Evolutionary conservation across 805 yeast genomes (phyloP).

Genomic region (Candida koratica): DNA sequence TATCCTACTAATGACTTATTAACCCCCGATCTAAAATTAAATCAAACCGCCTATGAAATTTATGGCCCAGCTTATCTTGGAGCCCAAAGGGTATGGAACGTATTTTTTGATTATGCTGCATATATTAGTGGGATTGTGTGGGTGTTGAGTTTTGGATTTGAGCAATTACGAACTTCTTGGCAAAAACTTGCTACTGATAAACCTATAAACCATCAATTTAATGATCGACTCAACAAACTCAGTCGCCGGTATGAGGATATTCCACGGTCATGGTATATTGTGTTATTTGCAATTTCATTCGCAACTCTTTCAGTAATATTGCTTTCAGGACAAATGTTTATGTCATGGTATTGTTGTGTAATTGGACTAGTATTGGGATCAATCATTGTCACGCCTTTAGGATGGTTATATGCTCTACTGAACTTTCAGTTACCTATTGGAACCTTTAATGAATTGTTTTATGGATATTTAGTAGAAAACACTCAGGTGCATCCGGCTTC

Average conservation of each 20-base stretch:
- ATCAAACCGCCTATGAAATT: slow-evolving; percentile 41
- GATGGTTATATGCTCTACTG: slow-evolving; percentile 48
- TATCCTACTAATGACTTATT: slow-evolving; percentile 44
- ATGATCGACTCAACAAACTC: slow-evolving; percentile 43
- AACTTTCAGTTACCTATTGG: slow-evolving; percentile 53
- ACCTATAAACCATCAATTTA: slow-evolving; percentile 17
- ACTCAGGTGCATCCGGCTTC: slow-evolving; percentile 42
- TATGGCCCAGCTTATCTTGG: slow-evolving; percentile 48
- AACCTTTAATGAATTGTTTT: slow-evolving; percentile 47
- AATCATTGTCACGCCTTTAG: slow-evolving; percentile 45
- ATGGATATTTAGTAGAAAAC: slow-evolving; percentile 43
- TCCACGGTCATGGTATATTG: slow-evolving; percentile 42
- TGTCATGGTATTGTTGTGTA: slow-evolving; percentile 43
- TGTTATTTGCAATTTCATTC: slow-evolving; percentile 35
- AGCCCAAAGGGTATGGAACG: slow-evolving; percentile 47
- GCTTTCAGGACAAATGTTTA: slow-evolving; percentile 29
- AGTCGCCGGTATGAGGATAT: slow-evolving; percentile 38
- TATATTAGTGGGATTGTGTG: slow-evolving; percentile 46
- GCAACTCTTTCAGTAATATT: slow-evolving; percentile 30
- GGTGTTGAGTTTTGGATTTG: slow-evolving; percentile 39
- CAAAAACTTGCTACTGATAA: slow-evolving; percentile 4
- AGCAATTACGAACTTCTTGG: slow-evolving; percentile 19
- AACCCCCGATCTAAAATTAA: slow-evolving; percentile 37
- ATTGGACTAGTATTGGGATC: slow-evolving; percentile 44
- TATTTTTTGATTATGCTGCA: slow-evolving; percentile 52